Evolutionary conservation across 805 yeast genomes (phyloP).

Genomic region (Candida cerambycidarum): DNA sequence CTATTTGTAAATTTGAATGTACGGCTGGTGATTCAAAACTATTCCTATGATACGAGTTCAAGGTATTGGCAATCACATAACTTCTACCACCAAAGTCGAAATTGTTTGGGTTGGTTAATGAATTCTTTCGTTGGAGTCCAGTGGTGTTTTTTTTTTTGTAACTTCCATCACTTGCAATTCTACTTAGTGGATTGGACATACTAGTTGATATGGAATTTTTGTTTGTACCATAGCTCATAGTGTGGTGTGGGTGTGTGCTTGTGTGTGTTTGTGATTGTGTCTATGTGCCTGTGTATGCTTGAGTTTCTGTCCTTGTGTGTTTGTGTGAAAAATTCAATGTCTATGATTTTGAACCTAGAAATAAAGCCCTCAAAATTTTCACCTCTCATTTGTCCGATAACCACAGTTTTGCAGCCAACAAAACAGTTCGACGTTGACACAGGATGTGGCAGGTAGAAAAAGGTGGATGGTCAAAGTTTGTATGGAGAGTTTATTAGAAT

Average conservation of each 20-base stretch:
- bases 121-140: slow-evolving; percentile 18
- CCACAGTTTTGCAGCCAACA: slow-evolving; percentile 6
- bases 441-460: too few species aligned
- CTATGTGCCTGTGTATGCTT: too few species aligned
- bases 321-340: too few species aligned
- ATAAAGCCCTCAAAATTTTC: slow-evolving; percentile 1
- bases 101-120: slow-evolving; percentile 18
- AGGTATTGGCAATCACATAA: slow-evolving; percentile 25
- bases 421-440: too few species aligned
- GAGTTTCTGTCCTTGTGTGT: too few species aligned
- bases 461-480: too few species aligned
- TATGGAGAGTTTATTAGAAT: too few species aligned
- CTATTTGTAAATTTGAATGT: slow-evolving; percentile 49
- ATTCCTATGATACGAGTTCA: slow-evolving; percentile 27
- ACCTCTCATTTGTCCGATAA: slow-evolving; percentile 1
- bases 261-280: too few species aligned
- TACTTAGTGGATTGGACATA: not conserved
- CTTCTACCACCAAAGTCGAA: slow-evolving; percentile 46
- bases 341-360: not conserved
- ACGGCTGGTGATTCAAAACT: slow-evolving; percentile 42
- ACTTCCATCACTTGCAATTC: slow-evolving; percentile 1
- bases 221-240: slow-evolving; percentile 6
- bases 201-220: slow-evolving; percentile 3
- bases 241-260: not conserved
- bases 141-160: slow-evolving; percentile 16